Evolutionary conservation across 2,329 filamentous ascomycete species (phyloP), one percentile per base, ranked within the genome.

Genomic region (Beauveria medogensis): DNA sequence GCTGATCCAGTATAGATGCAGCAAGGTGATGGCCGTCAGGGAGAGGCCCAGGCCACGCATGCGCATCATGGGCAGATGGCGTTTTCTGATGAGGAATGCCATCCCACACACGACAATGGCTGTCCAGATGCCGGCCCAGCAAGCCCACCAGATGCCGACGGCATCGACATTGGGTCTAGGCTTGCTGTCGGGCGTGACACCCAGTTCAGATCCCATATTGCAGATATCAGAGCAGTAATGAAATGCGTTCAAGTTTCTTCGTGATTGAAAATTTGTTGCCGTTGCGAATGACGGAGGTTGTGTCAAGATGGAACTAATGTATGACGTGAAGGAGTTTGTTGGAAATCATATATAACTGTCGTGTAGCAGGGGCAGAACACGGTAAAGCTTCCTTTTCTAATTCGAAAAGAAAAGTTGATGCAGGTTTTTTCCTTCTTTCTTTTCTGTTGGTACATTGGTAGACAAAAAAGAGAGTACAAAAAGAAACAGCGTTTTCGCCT

Each of bases 1-100:
- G 1, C 72, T 69, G 7, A 72, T 58, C 75, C 74, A 78, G 67
- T 76, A 78, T 3, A 75, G 62, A 55, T 78, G 76, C 4, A 78
- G 71, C 22, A 75, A 63, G 4, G 65, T 51, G 16, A 80, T 71
- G 54, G 76, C 72, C 7, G 69, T 64, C 37, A 78, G 72, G 3
- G 76, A 77, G 7, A 79, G 63, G 3, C 68, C 63, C 18, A 80
- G 63, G 47, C 75, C 74, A 8, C 76, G 73, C 20, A 78, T 71
- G 20, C 74, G 68, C 18, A 78, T 65, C 40, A 75, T 69, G 3
- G 74, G 72, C 47, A 69, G 70, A 58, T 70, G 61, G 14, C 75
- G 75, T 48, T 72, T 71, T 37, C 52, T 46, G 63, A 71, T 69
- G 61, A 77, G 73, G 62, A 73, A 78, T 20, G 61, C 64, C 73